Percentiles rank a stretch among this genome's conserved stretches.
These are phyloP conservation scores for Cajanus cajan DNA, from an alignment of 306 rosid species.

Conservation along the genomic window DNA sequence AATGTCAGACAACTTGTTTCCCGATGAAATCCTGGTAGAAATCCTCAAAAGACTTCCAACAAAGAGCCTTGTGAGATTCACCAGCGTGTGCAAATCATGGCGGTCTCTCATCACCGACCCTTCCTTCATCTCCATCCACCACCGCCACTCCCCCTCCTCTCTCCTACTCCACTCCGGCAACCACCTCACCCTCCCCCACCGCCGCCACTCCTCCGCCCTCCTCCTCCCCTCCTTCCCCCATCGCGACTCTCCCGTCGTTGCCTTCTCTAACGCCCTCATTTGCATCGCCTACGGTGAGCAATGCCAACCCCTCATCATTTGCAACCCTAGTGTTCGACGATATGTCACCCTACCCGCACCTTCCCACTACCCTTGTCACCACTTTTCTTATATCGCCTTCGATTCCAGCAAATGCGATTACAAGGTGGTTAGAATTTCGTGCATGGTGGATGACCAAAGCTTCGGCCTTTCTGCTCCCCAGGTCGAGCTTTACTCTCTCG, in stretches of 20 bases:
- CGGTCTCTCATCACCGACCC: neutral
- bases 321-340: conserved; percentile 32
- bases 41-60: conserved; percentile 8
- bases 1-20: neutral
- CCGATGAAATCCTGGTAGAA: neutral
- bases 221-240: neutral
- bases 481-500: conserved; percentile 36
- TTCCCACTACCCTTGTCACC: neutral
- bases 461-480: neutral
- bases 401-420: conserved; percentile 12
- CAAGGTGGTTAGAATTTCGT: conserved; percentile 30
- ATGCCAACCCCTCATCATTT: neutral
- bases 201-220: neutral
- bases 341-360: conserved; percentile 26
- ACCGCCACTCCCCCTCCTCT: neutral
- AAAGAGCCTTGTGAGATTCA: conserved; percentile 17
- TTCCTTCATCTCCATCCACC: conserved; percentile 27
- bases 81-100: conserved; percentile 30
- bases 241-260: neutral
- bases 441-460: conserved; percentile 21
- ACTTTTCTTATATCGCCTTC: neutral
- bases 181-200: neutral
- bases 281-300: neutral
- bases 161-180: conserved; percentile 16
- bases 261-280: conserved; percentile 24